A percentile compares a stretch with the other conserved stretches of the same genome.
Conservation (phyloP, 108 stramenopile species). For the Cyclostephanos invisitatus region DNA sequence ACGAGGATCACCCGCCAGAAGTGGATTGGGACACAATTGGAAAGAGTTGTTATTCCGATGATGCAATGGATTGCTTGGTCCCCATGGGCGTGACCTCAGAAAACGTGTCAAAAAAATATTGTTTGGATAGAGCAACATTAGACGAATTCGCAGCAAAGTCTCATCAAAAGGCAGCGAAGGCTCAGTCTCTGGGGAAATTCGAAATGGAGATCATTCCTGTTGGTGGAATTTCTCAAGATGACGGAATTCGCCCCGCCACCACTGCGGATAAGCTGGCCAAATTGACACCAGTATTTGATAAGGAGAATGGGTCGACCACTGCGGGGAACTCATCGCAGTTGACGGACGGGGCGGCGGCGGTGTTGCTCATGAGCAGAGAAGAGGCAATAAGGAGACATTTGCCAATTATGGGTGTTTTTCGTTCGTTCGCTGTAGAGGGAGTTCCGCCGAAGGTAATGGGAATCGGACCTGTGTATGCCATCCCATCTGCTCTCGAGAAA, state of each 20-base stretch:
- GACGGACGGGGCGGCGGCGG: constrained; percentile 96
- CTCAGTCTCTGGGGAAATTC: constrained; percentile 81
- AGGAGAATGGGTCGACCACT: constrained; percentile 83
- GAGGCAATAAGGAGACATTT: constrained; percentile 72
- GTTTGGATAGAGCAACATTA: constrained; percentile 66
- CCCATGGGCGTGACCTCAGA: constrained; percentile 98
- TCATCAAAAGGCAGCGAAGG: constrained; percentile 85
- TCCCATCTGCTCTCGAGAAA: constrained; percentile 80
- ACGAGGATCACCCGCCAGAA: constrained; percentile 57
- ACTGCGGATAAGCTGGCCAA: constrained; percentile 71
- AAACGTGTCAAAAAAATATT: constrained; percentile 84
- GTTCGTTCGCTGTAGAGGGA: constrained; percentile 81
- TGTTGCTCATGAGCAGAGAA: constrained; percentile 83
- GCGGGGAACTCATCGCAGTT: constrained; percentile 94
- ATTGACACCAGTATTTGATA: constrained; percentile 86
- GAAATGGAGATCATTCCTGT: constrained; percentile 89
- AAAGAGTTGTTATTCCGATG: constrained; percentile 11
- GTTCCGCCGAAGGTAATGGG: constrained; percentile 94
- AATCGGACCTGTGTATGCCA: constrained; percentile 91
- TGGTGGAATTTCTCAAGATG: constrained; percentile 76
- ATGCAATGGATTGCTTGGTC: constrained; percentile 88
- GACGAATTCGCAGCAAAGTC: constrained; percentile 88
- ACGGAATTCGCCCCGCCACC: constrained; percentile 88
- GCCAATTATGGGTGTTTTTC: constrained; percentile 79
- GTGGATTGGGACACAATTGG: constrained; percentile 78